Base-by-base conservation (phyloP, 202 grass and related monocot genomes). In the Sporobolus alterniflorus region DNA sequence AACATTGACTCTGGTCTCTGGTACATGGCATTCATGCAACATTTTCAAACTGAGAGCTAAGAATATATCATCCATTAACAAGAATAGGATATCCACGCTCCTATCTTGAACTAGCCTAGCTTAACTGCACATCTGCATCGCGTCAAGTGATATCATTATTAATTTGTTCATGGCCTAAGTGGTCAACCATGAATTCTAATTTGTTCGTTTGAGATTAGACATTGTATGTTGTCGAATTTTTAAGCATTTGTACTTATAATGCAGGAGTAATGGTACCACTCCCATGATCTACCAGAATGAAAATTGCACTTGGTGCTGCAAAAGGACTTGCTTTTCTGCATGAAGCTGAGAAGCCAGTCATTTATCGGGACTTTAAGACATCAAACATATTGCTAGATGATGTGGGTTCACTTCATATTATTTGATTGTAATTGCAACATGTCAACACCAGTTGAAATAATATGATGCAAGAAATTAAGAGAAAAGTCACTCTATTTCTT, bases 361-460 rank as follows among this genome's bases (percentile, higher is more conserved):
- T 98, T 80, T 96, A 96, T 81, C 85, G 93, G 1, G 96, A 98
- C 77, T 98, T 98, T 76, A 98, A 95, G 72, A 98, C 96, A 78
- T 93, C 96, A 46, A 98, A 98, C 33, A 93, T 98, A 76, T 79
- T 98, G 76, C 65, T 98, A 14, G 96, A 98, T 42, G 81, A 98
- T 87, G 96, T 95, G 66, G 3, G 36, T 61, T 24, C 20, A 16
- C 6, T 73, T 88, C 50, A 25, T 22, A 7, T 42, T 72, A n/a
- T 31, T 33, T 78, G 14, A 55, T 30, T 32, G 44, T 69, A 28
- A 55, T 30, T 32, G 44, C 59, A 28, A 48, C 52, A 15, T 17
- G 0, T 22, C 18, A 72, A 20, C 72, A 11, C 3, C 16, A 43
- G 43, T 31, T 70, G 11, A 24, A 17, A 48, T 29, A 56, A 15